Evolutionary conservation across 805 yeast species (phyloP), one percentile per base, ranked within the genome.

Genomic region (Hanseniaspora thailandica): DNA sequence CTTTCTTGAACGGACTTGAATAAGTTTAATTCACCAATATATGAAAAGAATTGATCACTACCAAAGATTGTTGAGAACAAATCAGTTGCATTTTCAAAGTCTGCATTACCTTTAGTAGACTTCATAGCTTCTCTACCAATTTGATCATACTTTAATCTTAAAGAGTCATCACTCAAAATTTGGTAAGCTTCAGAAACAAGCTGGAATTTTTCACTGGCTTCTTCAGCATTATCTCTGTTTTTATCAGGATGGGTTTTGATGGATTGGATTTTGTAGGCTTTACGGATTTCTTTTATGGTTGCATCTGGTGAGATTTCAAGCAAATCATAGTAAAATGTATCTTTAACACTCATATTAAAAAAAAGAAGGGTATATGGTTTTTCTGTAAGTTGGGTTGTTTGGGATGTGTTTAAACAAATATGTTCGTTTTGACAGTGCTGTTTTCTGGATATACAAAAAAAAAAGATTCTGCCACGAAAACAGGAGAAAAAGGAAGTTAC

Each of bases 21-120:
- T 64, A 89, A 72, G 28, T 88, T 77, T 57, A 88, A 69, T 64
- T 93, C 96, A 5, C 98, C 98, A 60, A 90, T 86, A 75, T 88
- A 82, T 47, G 82, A 81, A 33, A 73, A 76, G 67, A 89, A 88
- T 1, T 93, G 94, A 54, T 84, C 95, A 47, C 96, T 96, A 44
- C 96, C 96, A 67, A 88, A 82, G 55, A 82, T 81, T 70, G 75
- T 75, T 4, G 82, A 73, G 63, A 82, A 82, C 60, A 81, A 80
- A 62, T 82, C 87, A 40, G 77, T 72, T 2, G 90, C 85, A 64
- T 84, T 90, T 57, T 80, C 86, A 61, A 82, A 82, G 4, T 86
- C 87, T 5, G 36, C 44, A 8, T 22, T 38, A 2, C 43, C 19
- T 57, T 81, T 85, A 48, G 71, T 72, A 1, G 85, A 84, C 30